phyloP scores from a whole-genome alignment of 2,329 filamentous ascomycete genomes.

The Microcera coccophila region DNA sequence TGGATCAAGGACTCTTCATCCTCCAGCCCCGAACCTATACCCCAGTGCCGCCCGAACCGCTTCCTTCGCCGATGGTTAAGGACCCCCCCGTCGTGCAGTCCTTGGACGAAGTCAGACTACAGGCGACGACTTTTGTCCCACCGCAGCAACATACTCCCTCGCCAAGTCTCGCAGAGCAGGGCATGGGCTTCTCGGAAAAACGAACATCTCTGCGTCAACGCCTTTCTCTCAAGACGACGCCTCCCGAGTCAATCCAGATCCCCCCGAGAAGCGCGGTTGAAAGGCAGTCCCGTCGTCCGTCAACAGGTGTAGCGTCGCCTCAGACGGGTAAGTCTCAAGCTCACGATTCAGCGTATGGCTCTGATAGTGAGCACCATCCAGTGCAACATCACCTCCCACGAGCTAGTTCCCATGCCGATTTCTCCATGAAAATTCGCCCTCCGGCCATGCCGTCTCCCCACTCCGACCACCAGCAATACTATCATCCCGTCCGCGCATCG shows the following conservation, averaged over 20 bases:
- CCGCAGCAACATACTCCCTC: slow-evolving; percentile 18
- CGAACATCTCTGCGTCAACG: slow-evolving; percentile 51
- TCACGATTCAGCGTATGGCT: slow-evolving; percentile 48
- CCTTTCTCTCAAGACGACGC: slow-evolving; percentile 50
- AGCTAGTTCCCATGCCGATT: slow-evolving; percentile 32
- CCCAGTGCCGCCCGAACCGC: slow-evolving; percentile 46
- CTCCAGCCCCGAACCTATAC: slow-evolving; percentile 58
- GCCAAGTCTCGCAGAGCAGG: slow-evolving; percentile 7
- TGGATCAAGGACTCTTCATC: slow-evolving; percentile 45
- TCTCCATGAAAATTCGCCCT: slow-evolving; percentile 21
- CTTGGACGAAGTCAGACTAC: neutral
- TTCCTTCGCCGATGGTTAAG: slow-evolving; percentile 44
- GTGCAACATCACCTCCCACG: slow-evolving; percentile 29
- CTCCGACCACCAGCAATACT: slow-evolving; percentile 47
- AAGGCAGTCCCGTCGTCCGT: slow-evolving; percentile 25
- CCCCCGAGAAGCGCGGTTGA: slow-evolving; percentile 36
- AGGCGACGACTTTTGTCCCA: slow-evolving; percentile 15
- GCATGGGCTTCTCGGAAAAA: slow-evolving; percentile 28
- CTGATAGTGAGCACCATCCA: slow-evolving; percentile 42
- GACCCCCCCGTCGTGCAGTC: slow-evolving; percentile 11
- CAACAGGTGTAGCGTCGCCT: slow-evolving; percentile 31
- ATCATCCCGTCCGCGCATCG: slow-evolving; percentile 59
- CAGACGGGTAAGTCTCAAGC: slow-evolving; percentile 28
- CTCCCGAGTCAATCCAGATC: slow-evolving; percentile 53
- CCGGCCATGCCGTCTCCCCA: slow-evolving; percentile 31